These are phyloP conservation scores for Pestalotiopsis fici DNA, from an alignment of 2,329 filamentous ascomycete species.

Conservation along the genomic window DNA sequence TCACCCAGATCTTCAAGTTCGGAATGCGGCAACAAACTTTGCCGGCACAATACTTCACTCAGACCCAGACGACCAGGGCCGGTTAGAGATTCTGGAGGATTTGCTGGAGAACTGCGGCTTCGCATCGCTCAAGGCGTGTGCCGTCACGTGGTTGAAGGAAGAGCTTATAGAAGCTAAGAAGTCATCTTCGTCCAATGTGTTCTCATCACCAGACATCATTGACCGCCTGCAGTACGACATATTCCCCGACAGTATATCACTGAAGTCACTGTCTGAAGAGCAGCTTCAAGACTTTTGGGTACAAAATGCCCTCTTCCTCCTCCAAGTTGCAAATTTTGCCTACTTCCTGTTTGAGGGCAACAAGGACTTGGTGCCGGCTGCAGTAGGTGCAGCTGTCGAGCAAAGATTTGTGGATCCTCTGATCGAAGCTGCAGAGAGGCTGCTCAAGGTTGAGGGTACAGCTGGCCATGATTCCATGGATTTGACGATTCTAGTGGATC, in stretches of 20 bases:
- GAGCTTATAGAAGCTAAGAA: slow-evolving; percentile 53
- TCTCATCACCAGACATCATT: slow-evolving; percentile 55
- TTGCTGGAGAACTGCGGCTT: slow-evolving; percentile 67
- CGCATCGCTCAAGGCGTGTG: slow-evolving; percentile 61
- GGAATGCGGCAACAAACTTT: slow-evolving; percentile 55
- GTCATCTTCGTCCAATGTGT: slow-evolving; percentile 35
- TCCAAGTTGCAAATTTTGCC: slow-evolving; percentile 63
- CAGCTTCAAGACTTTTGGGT: slow-evolving; percentile 53
- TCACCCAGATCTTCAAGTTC: slow-evolving; percentile 53
- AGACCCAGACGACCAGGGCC: slow-evolving; percentile 59
- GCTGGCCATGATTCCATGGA: slow-evolving; percentile 9
- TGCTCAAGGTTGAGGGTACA: slow-evolving; percentile 17
- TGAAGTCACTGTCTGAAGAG: slow-evolving; percentile 41
- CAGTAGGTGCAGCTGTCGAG: slow-evolving; percentile 58
- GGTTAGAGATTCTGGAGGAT: slow-evolving; percentile 64
- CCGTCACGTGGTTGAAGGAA: slow-evolving; percentile 64
- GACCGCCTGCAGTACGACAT: slow-evolving; percentile 62
- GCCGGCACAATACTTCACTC: slow-evolving; percentile 58
- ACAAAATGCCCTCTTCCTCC: slow-evolving; percentile 53
- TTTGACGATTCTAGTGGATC: slow-evolving; percentile 11
- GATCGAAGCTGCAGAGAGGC: slow-evolving; percentile 38
- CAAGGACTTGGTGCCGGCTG: slow-evolving; percentile 51
- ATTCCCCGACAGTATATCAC: slow-evolving; percentile 56
- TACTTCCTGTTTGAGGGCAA: slow-evolving; percentile 54
- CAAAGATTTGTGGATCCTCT: slow-evolving; percentile 60